A percentile compares a stretch with the other conserved stretches of the same genome.
phyloP scores from a whole-genome alignment of 129 eudicot species.

The Rutidosis leptorrhynchoides region DNA sequence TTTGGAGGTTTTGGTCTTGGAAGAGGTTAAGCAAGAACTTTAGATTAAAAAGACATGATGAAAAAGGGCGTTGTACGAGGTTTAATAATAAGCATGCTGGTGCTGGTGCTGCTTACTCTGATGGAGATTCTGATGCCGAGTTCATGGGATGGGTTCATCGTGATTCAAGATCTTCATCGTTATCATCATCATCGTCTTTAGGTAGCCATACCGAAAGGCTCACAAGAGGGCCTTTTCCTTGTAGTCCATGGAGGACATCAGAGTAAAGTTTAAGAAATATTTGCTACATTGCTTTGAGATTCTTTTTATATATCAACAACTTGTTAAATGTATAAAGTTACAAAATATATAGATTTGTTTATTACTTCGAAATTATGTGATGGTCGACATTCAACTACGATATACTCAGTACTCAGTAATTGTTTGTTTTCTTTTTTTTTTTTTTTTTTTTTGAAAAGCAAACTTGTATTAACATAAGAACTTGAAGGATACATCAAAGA shows the following conservation, averaged over 20 bases:
- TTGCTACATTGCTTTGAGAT: slow-evolving; percentile 18
- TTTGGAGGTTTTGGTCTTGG: slow-evolving; percentile 43
- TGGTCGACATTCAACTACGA: no score
- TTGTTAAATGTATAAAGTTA: neutral
- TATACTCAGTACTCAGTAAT: no score
- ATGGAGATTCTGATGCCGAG: slow-evolving; percentile 37
- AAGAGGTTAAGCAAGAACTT: slow-evolving; percentile 39
- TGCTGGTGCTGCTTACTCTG: slow-evolving; percentile 27
- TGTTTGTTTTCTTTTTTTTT: no score
- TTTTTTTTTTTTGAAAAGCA: no score
- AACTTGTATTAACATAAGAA: no score
- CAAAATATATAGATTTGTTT: slow-evolving; percentile 12
- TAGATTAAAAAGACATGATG: slow-evolving; percentile 25
- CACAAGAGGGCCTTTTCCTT: slow-evolving; percentile 27
- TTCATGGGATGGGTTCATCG: slow-evolving; percentile 29
- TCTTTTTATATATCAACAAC: slow-evolving; percentile 2
- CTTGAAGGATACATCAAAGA: no score
- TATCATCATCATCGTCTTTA: slow-evolving; percentile 30
- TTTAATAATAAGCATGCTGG: slow-evolving; percentile 29
- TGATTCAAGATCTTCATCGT: slow-evolving; percentile 34
- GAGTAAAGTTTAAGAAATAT: neutral
- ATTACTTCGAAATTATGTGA: no score
- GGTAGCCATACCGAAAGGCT: slow-evolving; percentile 29
- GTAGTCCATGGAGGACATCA: slow-evolving; percentile 34
- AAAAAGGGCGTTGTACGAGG: slow-evolving; percentile 13